Evolutionary conservation across 257 asterid genomes (phyloP).

Genomic region (Salvia miltiorrhiza): DNA sequence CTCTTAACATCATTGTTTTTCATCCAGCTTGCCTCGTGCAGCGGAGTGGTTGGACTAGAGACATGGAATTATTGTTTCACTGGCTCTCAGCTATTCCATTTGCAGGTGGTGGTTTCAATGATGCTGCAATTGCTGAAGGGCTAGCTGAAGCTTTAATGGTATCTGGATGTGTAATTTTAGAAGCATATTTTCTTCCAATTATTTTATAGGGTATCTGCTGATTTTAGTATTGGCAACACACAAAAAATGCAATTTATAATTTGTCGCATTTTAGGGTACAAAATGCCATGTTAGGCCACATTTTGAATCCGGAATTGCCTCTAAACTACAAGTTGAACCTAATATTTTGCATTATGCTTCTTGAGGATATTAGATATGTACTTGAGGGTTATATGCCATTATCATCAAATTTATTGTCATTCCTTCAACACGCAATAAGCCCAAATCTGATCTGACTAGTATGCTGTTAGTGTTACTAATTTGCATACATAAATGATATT

Average conservation of each 20-base stretch:
- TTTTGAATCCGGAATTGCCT: not conserved
- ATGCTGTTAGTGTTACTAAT: not conserved
- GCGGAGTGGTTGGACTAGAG: constrained; percentile 90
- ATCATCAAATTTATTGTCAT: not conserved
- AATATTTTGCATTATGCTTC: not conserved
- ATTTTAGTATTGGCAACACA: not conserved
- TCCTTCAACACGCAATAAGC: not conserved
- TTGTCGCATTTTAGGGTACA: not conserved
- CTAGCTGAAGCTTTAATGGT: constrained; percentile 92
- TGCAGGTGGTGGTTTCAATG: constrained; percentile 88
- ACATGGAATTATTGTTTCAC: constrained; percentile 72
- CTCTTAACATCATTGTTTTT: constrained; percentile 15
- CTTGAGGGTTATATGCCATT: not conserved
- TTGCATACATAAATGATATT: not conserved
- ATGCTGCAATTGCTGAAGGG: constrained; percentile 95
- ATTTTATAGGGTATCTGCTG: not conserved
- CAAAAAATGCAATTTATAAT: not conserved
- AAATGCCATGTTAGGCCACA: not conserved
- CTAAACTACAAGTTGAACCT: not conserved
- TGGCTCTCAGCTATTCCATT: constrained; percentile 87
- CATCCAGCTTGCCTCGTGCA: constrained; percentile 70
- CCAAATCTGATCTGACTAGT: not conserved
- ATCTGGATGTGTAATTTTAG: constrained; percentile 17
- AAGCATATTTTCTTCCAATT: constrained; percentile 11
- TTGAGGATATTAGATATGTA: no score